Base-by-base conservation (phyloP, 805 yeast species). In the Clavispora asparagi region DNA sequence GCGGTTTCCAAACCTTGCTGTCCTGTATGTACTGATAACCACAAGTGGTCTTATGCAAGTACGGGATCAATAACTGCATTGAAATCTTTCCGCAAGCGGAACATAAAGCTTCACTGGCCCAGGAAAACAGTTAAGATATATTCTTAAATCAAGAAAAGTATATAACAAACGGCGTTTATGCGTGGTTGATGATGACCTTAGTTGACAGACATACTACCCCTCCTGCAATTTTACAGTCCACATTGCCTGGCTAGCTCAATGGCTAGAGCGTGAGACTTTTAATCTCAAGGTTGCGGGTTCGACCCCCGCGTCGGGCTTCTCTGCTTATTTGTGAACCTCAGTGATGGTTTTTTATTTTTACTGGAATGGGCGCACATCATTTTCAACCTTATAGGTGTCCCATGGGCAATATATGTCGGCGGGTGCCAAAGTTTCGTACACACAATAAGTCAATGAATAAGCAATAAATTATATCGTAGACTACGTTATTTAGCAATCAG, bases 241-340 rank as follows among this genome's bases (percentile, higher is more conserved):
- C 13, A 8, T 1, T 38, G 58, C 58, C 58, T 52, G 58, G 58
- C 58, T 54, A 54, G 58, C 58, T 54, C 58, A 54, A 54, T 54
- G 58, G 58, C 58, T 54, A 54, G 58, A 54, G 58, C 58, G 58
- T 54, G 58, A 44, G 58, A 54, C 58, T 54, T 54, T 54, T 54
- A 54, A 54, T 54, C 58, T 44, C 58, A 54, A 54, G 58, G 58
- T 54, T 54, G 58, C 58, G 58, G 58, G 58, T 54, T 54, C 58
- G 58, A 54, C 58, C 58, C 58, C 58, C 58, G 58, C 58, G 58
- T 54, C 58, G 58, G 58, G 58, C 58, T 54, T 45, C 7, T 10
- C n/a, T 43, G 47, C 47, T 35, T 38, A 5, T 11, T 23, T 36
- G 13, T 13, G n/a, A n/a, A n/a, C n/a, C n/a, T n/a, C n/a, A n/a